Percentiles rank a stretch among this genome's conserved stretches.
phyloP scores from a whole-genome alignment of 1,139 yeast genomes.

The Yamadazyma epiphylla region DNA sequence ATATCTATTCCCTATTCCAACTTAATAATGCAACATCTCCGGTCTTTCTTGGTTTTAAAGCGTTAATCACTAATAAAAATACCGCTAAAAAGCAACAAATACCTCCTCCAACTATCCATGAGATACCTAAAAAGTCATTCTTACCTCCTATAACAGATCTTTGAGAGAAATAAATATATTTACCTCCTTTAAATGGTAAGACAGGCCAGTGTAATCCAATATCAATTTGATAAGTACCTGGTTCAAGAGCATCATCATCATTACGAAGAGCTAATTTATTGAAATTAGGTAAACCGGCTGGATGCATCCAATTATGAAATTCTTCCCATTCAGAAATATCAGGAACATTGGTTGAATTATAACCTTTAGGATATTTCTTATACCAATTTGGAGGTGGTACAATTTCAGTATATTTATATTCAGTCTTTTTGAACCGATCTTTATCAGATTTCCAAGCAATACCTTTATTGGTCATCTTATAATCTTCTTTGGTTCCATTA shows the following conservation, averaged over 20 bases:
- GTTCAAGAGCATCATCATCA: conserved; percentile 54
- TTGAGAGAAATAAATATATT: conserved; percentile 75
- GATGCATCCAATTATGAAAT: conserved; percentile 92
- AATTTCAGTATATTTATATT: conserved; percentile 52
- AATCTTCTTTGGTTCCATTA: conserved; percentile 38
- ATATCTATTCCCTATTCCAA: conserved; percentile 59
- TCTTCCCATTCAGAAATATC: conserved; percentile 45
- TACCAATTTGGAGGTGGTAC: conserved; percentile 97
- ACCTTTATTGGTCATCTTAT: conserved; percentile 48
- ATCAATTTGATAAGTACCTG: conserved; percentile 69
- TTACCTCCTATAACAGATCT: conserved; percentile 89
- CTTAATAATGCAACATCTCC: conserved; percentile 72
- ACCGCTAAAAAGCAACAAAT: conserved; percentile 66
- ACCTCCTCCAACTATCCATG: conserved; percentile 93
- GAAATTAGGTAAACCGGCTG: conserved; percentile 85
- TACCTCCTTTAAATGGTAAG: conserved; percentile 74
- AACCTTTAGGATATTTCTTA: conserved; percentile 82
- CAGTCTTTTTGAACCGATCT: conserved; percentile 55
- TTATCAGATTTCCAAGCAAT: conserved; percentile 70
- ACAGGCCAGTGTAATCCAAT: conserved; percentile 91
- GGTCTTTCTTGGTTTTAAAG: conserved; percentile 65
- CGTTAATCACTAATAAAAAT: conserved; percentile 54
- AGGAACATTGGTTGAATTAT: conserved; percentile 79
- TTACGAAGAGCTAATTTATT: conserved; percentile 79
- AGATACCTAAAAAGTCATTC: conserved; percentile 79